These are phyloP conservation scores for Trichophyton mentagrophytes DNA, from an alignment of 2,329 filamentous ascomycete species.

Conservation along the genomic window DNA sequence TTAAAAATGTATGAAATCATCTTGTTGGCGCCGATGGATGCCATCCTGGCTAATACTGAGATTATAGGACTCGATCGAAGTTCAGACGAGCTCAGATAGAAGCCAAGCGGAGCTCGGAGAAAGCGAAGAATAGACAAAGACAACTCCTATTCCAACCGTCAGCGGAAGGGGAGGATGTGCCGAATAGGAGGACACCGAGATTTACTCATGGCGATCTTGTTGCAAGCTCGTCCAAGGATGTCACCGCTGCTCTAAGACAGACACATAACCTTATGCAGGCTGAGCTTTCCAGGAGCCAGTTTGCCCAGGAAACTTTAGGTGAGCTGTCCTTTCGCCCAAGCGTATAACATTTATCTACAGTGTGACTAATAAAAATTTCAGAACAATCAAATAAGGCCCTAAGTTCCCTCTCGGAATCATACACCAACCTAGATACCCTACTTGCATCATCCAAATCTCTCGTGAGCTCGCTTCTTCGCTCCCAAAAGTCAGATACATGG, in stretches of 20 bases:
- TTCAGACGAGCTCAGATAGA: constrained; percentile 74
- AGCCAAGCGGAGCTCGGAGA: constrained; percentile 61
- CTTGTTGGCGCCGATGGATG: constrained; percentile 11
- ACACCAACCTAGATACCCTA: constrained; percentile 64
- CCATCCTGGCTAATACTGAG: constrained; percentile 20
- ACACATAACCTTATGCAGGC: constrained; percentile 77
- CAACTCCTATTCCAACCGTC: constrained; percentile 60
- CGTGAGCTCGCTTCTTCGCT: constrained; percentile 64
- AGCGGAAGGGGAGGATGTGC: constrained; percentile 30
- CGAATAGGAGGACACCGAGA: constrained; percentile 26
- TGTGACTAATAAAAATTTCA: constrained; percentile 1
- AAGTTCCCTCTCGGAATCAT: constrained; percentile 66
- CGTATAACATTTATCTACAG: constrained; percentile 5
- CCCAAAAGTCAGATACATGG: constrained; percentile 96
- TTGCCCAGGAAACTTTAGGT: constrained; percentile 72
- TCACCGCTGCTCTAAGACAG: constrained; percentile 69
- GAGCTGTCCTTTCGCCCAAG: constrained; percentile 5
- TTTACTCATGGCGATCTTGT: constrained; percentile 59
- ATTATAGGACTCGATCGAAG: constrained; percentile 43
- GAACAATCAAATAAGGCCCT: constrained; percentile 73
- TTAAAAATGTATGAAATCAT: constrained; percentile 48
- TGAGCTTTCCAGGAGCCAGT: constrained; percentile 75
- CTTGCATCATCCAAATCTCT: constrained; percentile 62
- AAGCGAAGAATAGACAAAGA: constrained; percentile 62
- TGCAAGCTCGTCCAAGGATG: constrained; percentile 63